These are phyloP conservation scores for Gyromitra esculenta DNA, from an alignment of 2,329 filamentous ascomycete genomes.

Conservation along the genomic window DNA sequence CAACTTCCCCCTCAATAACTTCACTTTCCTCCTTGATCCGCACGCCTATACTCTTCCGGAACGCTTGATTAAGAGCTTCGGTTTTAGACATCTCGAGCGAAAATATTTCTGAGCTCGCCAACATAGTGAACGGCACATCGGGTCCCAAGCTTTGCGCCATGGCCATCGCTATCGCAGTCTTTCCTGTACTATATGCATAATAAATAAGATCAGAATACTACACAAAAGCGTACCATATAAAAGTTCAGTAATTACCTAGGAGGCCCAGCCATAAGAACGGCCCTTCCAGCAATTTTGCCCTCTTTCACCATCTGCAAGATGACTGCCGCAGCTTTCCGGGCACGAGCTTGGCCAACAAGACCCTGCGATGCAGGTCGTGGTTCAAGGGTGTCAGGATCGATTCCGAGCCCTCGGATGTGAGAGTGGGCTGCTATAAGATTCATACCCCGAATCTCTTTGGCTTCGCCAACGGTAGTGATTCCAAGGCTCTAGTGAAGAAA, in stretches of 20 bases:
- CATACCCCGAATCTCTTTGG: slow-evolving; percentile 92
- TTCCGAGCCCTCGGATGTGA: slow-evolving; percentile 93
- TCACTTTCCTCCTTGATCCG: slow-evolving; percentile 99
- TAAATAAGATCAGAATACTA: slow-evolving; percentile 34
- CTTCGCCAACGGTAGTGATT: slow-evolving; percentile 89
- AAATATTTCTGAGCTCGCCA: slow-evolving; percentile 96
- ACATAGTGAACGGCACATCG: slow-evolving; percentile 95
- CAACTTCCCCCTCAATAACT: slow-evolving; percentile 96
- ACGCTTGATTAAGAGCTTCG: slow-evolving; percentile 97
- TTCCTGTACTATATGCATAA: slow-evolving; percentile 76
- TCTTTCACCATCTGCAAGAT: slow-evolving; percentile 99
- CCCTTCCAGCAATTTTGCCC: slow-evolving; percentile 95
- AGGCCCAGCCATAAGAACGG: slow-evolving; percentile 92
- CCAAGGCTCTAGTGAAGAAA: slow-evolving; percentile 59
- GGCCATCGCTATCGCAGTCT: slow-evolving; percentile 98
- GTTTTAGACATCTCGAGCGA: slow-evolving; percentile 99
- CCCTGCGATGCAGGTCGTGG: slow-evolving; percentile 87
- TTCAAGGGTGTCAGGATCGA: slow-evolving; percentile 83
- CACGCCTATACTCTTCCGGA: slow-evolving; percentile 97
- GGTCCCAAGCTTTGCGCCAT: slow-evolving; percentile 95
- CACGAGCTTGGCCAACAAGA: slow-evolving; percentile 94
- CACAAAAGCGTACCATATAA: not conserved
- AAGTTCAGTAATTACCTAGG: slow-evolving; percentile 70
- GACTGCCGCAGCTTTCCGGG: slow-evolving; percentile 92
- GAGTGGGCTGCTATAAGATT: slow-evolving; percentile 99